Evolutionary conservation across 306 rosid species (phyloP), one percentile per base, ranked within the genome.

Genomic region (Abrus precatorius): DNA sequence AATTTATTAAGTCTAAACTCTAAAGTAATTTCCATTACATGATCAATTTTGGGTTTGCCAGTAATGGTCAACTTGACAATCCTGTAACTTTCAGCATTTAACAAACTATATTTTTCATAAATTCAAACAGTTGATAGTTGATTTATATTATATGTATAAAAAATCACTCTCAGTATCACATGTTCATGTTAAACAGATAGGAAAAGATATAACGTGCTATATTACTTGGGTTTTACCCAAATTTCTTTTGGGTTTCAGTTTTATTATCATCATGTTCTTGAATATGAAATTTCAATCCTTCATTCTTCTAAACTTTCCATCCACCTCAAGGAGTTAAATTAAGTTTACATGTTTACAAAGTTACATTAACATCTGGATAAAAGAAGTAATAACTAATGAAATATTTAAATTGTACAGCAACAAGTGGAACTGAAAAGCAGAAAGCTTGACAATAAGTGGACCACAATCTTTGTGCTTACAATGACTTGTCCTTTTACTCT

Each of bases 361-460:
- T 20, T 70, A 72, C 5, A 12, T 45, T 20, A 32, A 13, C 14
- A 70, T n/a, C 34, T 10, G 30, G 48, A 45, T 45, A 41, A 1
- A 7, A n/a, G 40, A 48, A 49, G 12, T 33, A 8, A 61, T 10
- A 53, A 50, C 53, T 32, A 66, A 49, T 69, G 71, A 66, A 52
- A 43, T n/a, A 53, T 47, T 34, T 43, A 27, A 36, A 64, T 44
- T 14, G 77, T 63, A 72, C 38, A 20, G 49, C 33, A 54, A 48
- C 64, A 72, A 44, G 33, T 28, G 54, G 28, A 48, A 34, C 43
- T 55, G 7, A 64, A 44, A 62, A 20, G 9, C 60, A 40, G 27
- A 48, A 75, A 61, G 55, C 81, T 62, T 66, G 34, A 76, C 72
- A 60, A 81, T 50, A 50, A 77, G 74, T 67, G 66, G 56, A 50